Evolutionary conservation across 352 stramenopile genomes (phyloP).

Genomic region (Elongisporangium anandrum): DNA sequence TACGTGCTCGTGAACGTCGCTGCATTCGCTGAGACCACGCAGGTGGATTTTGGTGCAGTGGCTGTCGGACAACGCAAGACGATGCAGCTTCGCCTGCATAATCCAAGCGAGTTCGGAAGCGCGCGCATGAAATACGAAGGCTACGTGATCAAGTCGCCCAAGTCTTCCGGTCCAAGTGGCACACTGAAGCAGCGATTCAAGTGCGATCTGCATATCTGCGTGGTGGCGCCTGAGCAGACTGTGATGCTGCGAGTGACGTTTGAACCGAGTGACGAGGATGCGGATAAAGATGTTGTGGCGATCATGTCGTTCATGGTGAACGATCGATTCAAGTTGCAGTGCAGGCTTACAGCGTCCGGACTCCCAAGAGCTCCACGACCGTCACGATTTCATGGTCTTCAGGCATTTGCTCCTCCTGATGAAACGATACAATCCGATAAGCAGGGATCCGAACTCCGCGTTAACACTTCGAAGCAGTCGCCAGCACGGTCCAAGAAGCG

Average conservation of each 20-base stretch:
- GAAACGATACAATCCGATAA: slow-evolving; percentile 1
- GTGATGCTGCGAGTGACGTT: slow-evolving; percentile 63
- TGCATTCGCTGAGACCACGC: slow-evolving; percentile 17
- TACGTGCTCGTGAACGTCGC: slow-evolving; percentile 43
- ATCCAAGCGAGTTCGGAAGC: slow-evolving; percentile 52
- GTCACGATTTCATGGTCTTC: not conserved
- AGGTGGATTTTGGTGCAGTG: slow-evolving; percentile 54
- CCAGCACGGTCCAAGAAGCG: not conserved
- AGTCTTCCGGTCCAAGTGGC: slow-evolving; percentile 4
- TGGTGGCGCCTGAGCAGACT: slow-evolving; percentile 49
- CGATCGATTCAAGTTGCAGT: slow-evolving; percentile 49
- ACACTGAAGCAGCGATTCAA: slow-evolving; percentile 34
- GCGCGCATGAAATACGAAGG: slow-evolving; percentile 70
- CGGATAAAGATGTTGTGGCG: slow-evolving; percentile 30
- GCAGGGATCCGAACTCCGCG: not conserved
- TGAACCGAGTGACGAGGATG: slow-evolving; percentile 36
- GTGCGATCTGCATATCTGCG: slow-evolving; percentile 67
- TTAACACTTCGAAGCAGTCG: not conserved
- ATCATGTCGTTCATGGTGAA: slow-evolving; percentile 66
- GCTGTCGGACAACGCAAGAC: slow-evolving; percentile 39
- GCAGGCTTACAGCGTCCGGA: slow-evolving; percentile 28
- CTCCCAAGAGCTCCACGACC: slow-evolving; percentile 13
- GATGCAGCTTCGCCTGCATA: slow-evolving; percentile 45
- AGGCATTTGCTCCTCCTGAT: not conserved
- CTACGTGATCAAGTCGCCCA: slow-evolving; percentile 31